phyloP scores from a whole-genome alignment of 2,329 filamentous ascomycete species.

The Fusarium nurragi region DNA sequence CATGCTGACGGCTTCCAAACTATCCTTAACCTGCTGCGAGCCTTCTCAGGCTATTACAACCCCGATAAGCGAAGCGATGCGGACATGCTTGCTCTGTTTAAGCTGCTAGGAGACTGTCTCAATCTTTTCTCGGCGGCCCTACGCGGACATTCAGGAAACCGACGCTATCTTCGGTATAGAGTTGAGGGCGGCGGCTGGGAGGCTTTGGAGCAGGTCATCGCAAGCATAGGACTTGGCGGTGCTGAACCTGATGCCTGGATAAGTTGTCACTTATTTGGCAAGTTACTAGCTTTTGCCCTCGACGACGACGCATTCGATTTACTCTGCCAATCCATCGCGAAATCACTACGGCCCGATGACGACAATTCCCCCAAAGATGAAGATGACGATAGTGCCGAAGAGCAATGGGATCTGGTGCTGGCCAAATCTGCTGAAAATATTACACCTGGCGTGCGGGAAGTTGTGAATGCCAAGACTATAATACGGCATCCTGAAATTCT shows the following conservation, averaged over 20 bases:
- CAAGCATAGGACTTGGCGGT: conserved; percentile 71
- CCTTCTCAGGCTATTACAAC: conserved; percentile 80
- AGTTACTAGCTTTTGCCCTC: conserved; percentile 81
- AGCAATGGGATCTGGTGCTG: conserved; percentile 53
- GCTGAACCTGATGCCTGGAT: conserved; percentile 74
- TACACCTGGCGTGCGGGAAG: conserved; percentile 55
- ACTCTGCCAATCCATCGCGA: conserved; percentile 68
- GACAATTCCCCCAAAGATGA: conserved; percentile 39
- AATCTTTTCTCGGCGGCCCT: conserved; percentile 80
- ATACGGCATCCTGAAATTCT: conserved; percentile 71
- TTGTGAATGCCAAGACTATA: conserved; percentile 61
- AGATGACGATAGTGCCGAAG: conserved; percentile 49
- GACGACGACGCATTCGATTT: conserved; percentile 78
- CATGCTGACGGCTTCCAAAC: conserved; percentile 81
- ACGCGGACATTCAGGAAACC: conserved; percentile 83
- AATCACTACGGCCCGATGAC: conserved; percentile 47
- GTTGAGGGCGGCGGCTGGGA: conserved; percentile 83
- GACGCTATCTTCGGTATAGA: conserved; percentile 82
- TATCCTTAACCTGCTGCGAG: conserved; percentile 73
- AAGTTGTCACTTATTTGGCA: conserved; percentile 80
- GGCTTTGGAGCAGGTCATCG: conserved; percentile 76
- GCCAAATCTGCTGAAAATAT: conserved; percentile 52
- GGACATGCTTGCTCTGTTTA: conserved; percentile 73
- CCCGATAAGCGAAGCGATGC: conserved; percentile 67
- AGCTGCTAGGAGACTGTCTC: conserved; percentile 75